Conservation (phyloP, 2,329 filamentous ascomycete genomes). For the Drechslerella stenobrocha region DNA sequence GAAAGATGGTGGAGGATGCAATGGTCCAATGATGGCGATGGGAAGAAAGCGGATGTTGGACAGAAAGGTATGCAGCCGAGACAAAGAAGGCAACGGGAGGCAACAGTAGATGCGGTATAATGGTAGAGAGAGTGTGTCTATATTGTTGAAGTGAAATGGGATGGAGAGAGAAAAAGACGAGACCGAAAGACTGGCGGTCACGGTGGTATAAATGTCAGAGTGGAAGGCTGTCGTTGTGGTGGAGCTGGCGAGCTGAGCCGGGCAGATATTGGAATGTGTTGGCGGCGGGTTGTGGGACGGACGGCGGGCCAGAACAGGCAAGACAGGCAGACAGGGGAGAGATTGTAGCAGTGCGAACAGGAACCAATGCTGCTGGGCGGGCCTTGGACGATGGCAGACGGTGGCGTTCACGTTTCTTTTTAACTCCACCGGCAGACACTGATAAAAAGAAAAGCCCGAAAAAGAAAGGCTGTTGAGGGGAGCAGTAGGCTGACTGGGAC, state of each 20-base stretch:
- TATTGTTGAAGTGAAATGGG: not conserved
- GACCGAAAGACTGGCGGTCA: not conserved
- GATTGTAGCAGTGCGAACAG: not conserved
- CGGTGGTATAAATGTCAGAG: constrained; percentile 3
- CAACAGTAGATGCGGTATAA: constrained; percentile 8
- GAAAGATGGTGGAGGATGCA: constrained; percentile 11
- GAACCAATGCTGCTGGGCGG: constrained; percentile 1
- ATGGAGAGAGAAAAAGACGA: constrained; percentile 6
- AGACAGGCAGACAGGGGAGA: constrained; percentile 4
- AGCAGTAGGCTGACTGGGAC: not conserved
- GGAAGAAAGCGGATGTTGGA: constrained; percentile 4
- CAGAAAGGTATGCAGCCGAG: constrained; percentile 37
- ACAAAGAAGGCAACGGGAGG: constrained; percentile 33
- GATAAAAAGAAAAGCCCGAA: not conserved
- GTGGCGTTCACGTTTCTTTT: constrained; percentile 5
- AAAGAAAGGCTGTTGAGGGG: not conserved
- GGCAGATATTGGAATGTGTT: constrained; percentile 1
- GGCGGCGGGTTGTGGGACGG: not conserved
- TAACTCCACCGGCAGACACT: not conserved
- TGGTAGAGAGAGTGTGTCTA: not conserved
- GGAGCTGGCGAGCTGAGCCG: constrained; percentile 12
- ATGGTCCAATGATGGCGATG: constrained; percentile 6
- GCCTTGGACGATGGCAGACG: not conserved
- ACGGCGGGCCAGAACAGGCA: constrained; percentile 5
- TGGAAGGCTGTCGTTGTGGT: not conserved